Conservation (phyloP, 73 alveolate genomes). For the Effrenium voratum region DNA sequence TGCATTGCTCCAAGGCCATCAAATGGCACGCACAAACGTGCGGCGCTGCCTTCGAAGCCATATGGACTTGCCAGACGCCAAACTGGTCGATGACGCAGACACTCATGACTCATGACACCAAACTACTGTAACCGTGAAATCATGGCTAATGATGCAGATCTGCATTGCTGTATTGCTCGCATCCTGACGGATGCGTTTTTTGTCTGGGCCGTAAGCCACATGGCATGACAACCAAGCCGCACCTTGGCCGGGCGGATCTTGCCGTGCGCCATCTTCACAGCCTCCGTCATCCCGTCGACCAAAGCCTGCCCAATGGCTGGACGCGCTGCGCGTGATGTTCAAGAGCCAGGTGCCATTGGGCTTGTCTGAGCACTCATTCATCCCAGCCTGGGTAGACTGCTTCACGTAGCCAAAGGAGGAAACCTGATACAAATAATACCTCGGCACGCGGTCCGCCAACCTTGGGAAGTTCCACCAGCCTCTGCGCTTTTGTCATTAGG, state of each 20-base stretch:
- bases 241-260: slow-evolving; percentile 78
- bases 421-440: slow-evolving; percentile 86
- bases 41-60: too few relatives aligned
- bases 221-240: neutral
- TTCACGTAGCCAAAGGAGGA: slow-evolving; percentile 87
- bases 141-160: too few relatives aligned
- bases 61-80: too few relatives aligned
- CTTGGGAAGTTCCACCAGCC: too few relatives aligned
- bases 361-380: neutral
- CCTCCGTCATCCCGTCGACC: slow-evolving; percentile 25
- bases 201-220: neutral
- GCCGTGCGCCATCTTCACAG: slow-evolving; percentile 78
- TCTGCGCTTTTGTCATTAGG: too few relatives aligned
- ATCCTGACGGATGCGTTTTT: too few relatives aligned
- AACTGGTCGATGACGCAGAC: too few relatives aligned
- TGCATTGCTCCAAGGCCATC: too few relatives aligned
- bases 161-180: too few relatives aligned
- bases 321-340: neutral
- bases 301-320: neutral
- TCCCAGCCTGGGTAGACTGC: slow-evolving; percentile 67
- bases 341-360: neutral
- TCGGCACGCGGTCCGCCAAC: neutral
- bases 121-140: too few relatives aligned
- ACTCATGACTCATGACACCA: too few relatives aligned
- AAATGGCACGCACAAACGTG: too few relatives aligned